Percentiles rank a stretch among this genome's conserved stretches.
These are phyloP conservation scores for Candida ortonii DNA, from an alignment of 805 yeast genomes.

Conservation along the genomic window DNA sequence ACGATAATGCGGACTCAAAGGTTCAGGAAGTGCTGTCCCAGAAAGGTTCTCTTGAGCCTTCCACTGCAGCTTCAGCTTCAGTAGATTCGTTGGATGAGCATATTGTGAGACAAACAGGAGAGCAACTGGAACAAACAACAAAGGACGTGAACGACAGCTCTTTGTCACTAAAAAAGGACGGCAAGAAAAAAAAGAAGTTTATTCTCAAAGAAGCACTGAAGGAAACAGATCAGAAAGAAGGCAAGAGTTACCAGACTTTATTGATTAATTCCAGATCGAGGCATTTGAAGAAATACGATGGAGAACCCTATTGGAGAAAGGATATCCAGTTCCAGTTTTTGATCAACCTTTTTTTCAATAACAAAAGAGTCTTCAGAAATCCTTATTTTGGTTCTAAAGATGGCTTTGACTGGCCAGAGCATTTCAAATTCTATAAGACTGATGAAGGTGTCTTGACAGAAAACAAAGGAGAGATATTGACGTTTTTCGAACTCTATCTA, in stretches of 20 bases:
- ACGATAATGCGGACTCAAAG: no score
- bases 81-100: no score
- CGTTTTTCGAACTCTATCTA: slow-evolving; percentile 82
- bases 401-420: slow-evolving; percentile 37
- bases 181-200: slow-evolving; percentile 14
- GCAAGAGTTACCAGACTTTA: slow-evolving; percentile 28
- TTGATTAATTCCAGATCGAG: slow-evolving; percentile 37
- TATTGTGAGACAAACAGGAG: no score
- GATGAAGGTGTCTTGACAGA: slow-evolving; percentile 22
- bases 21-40: no score
- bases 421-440: slow-evolving; percentile 26
- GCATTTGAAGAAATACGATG: slow-evolving; percentile 83
- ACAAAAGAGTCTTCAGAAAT: slow-evolving; percentile 64
- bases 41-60: no score
- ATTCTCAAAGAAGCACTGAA: slow-evolving; percentile 8
- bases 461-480: slow-evolving; percentile 44
- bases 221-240: slow-evolving; percentile 18
- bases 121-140: background rate
- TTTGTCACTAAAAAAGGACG: slow-evolving; percentile 9
- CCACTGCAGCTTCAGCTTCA: no score
- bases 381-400: slow-evolving; percentile 40
- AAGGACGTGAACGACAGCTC: background rate
- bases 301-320: slow-evolving; percentile 84
- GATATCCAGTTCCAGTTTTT: slow-evolving; percentile 87
- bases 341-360: slow-evolving; percentile 59